Evolutionary conservation across 2,329 filamentous ascomycete genomes (phyloP).

Genomic region (Alternaria sp.): DNA sequence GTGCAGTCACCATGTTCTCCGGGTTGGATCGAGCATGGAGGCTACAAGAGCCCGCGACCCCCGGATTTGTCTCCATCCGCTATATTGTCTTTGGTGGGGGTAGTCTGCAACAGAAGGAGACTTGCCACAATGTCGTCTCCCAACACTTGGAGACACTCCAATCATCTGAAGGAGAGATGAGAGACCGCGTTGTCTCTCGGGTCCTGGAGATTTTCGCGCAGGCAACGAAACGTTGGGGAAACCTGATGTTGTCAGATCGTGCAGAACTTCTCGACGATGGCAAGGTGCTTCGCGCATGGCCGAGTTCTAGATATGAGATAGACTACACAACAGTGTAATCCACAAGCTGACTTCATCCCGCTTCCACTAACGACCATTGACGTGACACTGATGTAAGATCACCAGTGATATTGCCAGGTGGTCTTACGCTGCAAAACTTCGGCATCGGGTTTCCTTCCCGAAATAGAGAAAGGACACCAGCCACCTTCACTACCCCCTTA

Average conservation of each 20-base stretch:
- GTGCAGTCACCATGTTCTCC: too few species aligned
- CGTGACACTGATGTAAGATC: not conserved
- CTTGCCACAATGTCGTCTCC: too few species aligned
- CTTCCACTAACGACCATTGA: not conserved
- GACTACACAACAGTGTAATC: too few species aligned
- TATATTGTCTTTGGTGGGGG: too few species aligned
- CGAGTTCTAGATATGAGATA: too few species aligned
- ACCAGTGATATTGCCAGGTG: not conserved
- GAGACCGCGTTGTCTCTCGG: rapidly evolving
- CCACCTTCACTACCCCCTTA: not conserved
- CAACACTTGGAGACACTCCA: too few species aligned
- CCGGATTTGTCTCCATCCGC: rapidly evolving
- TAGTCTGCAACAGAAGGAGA: too few species aligned
- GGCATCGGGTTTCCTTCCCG: not conserved
- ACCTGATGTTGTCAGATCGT: too few species aligned
- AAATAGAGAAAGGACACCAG: not conserved
- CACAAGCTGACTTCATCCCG: constrained; percentile 45
- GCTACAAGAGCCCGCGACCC: too few species aligned
- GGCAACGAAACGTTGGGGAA: rapidly evolving
- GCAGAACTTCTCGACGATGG: too few species aligned
- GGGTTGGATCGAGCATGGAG: too few species aligned
- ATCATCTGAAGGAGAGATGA: too few species aligned
- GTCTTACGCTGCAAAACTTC: not conserved
- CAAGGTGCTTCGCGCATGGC: rapidly evolving
- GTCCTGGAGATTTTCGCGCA: rapidly evolving